phyloP scores from a whole-genome alignment of 75 land plant genomes.

The Cupressus sempervirens region DNA sequence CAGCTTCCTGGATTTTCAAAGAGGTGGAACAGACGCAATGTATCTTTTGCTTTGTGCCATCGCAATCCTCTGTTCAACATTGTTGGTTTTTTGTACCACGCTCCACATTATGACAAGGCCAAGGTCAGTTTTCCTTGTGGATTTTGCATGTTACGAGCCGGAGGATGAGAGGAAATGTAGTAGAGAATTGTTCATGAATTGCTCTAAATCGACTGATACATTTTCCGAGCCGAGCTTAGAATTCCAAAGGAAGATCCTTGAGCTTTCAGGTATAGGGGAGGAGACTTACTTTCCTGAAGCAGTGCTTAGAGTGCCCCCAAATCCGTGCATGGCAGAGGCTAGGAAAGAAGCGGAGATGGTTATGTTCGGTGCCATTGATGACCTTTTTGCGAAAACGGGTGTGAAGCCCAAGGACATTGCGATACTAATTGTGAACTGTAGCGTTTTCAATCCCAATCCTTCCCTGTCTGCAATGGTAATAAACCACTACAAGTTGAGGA shows the following conservation, averaged over 20 bases:
- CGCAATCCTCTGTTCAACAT: constrained; percentile 32
- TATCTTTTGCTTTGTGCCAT: constrained; percentile 39
- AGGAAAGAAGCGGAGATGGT: constrained; percentile 40
- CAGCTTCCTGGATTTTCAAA: neutral
- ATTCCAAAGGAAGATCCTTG: constrained; percentile 44
- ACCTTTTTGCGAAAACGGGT: constrained; percentile 38
- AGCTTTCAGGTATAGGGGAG: constrained; percentile 46
- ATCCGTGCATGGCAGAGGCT: constrained; percentile 47
- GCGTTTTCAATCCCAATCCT: constrained; percentile 48
- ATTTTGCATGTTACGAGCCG: constrained; percentile 50
- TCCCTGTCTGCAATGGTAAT: constrained; percentile 44
- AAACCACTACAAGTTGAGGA: constrained; percentile 39
- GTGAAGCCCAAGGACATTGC: constrained; percentile 42
- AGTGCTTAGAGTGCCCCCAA: constrained; percentile 33
- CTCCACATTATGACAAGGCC: constrained; percentile 69
- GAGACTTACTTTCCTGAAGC: constrained; percentile 46
- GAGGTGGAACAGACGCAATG: constrained; percentile 23
- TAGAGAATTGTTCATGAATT: constrained; percentile 22
- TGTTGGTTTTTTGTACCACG: constrained; percentile 41
- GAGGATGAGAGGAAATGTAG: constrained; percentile 16
- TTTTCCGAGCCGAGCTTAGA: constrained; percentile 34
- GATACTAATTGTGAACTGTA: constrained; percentile 43
- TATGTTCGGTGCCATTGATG: constrained; percentile 49
- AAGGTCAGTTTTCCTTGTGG: constrained; percentile 45
- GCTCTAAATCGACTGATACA: constrained; percentile 17